phyloP scores from a whole-genome alignment of 2,329 filamentous ascomycete species.

The Sporothrix euskadiensis region DNA sequence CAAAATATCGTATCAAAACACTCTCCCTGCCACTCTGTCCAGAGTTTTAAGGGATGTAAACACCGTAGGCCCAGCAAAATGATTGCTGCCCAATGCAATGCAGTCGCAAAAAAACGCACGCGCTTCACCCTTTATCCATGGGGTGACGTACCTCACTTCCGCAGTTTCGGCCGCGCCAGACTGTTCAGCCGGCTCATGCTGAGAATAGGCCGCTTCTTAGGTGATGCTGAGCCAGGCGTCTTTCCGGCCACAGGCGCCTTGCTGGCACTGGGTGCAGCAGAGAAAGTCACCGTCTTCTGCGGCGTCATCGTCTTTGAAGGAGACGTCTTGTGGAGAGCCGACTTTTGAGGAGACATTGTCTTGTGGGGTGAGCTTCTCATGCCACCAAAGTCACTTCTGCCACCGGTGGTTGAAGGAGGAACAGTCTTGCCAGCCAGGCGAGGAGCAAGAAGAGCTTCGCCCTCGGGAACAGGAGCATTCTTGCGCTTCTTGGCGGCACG shows the following conservation, averaged over 20 bases:
- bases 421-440: conserved; percentile 41
- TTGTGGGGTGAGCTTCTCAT: conserved; percentile 27
- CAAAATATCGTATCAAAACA: conserved; percentile 5
- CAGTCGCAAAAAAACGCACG: conserved; percentile 4
- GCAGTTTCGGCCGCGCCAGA: conserved; percentile 61
- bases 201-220: conserved; percentile 55
- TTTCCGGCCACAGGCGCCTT: conserved; percentile 7
- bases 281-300: neutral
- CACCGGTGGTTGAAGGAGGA: neutral
- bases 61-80: neutral
- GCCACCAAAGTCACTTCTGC: neutral
- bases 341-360: conserved; percentile 37
- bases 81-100: neutral
- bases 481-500: conserved; percentile 62
- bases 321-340: conserved; percentile 24
- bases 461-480: conserved; percentile 51
- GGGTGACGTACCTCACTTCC: conserved; percentile 39
- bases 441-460: conserved; percentile 55
- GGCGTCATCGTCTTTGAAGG: neutral
- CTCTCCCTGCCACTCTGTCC: neutral
- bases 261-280: neutral
- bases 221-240: conserved; percentile 48
- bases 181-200: conserved; percentile 62
- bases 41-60: neutral
- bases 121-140: neutral